Evolutionary conservation across 192 early-diverging fungal genomes (phyloP).

Genomic region (Entomortierella chlamydospora): DNA sequence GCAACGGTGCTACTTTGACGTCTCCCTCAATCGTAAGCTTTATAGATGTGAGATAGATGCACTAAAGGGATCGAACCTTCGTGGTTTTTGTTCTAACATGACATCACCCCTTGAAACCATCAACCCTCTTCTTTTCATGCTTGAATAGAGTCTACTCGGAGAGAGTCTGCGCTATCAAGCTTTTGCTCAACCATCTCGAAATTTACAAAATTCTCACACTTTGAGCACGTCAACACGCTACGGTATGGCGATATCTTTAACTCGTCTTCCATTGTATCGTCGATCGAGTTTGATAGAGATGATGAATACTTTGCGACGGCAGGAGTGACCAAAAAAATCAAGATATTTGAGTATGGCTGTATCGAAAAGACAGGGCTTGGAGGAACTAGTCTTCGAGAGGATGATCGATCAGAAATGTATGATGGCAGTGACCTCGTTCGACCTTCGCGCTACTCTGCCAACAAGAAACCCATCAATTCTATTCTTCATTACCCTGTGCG

Average conservation of each 20-base stretch:
- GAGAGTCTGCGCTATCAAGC: slow-evolving; percentile 44
- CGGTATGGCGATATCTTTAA: slow-evolving; percentile 81
- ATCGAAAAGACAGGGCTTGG: slow-evolving; percentile 54
- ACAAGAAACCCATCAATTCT: slow-evolving; percentile 53
- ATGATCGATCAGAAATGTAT: slow-evolving; percentile 37
- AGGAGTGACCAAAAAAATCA: slow-evolving; percentile 93
- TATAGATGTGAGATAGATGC: background rate
- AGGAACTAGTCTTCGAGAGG: slow-evolving; percentile 34
- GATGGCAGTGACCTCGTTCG: slow-evolving; percentile 17
- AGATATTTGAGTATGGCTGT: slow-evolving; percentile 87
- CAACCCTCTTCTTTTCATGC: background rate
- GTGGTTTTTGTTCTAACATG: background rate
- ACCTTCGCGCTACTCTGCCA: slow-evolving; percentile 15
- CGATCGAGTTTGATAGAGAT: slow-evolving; percentile 95
- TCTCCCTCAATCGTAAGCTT: slow-evolving; percentile 59
- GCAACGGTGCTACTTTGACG: slow-evolving; percentile 77
- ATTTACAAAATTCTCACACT: slow-evolving; percentile 75
- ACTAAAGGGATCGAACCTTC: too few relatives aligned
- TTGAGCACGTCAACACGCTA: slow-evolving; percentile 81
- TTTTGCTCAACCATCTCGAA: slow-evolving; percentile 77
- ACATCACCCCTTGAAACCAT: background rate
- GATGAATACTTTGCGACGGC: slow-evolving; percentile 95
- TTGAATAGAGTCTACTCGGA: slow-evolving; percentile 26
- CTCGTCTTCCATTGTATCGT: slow-evolving; percentile 85
- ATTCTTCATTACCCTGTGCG: slow-evolving; percentile 82